A percentile compares a stretch with the other conserved stretches of the same genome.
phyloP scores from a whole-genome alignment of 768 basidiomycete species.

The Thelephora aurantiotincta region DNA sequence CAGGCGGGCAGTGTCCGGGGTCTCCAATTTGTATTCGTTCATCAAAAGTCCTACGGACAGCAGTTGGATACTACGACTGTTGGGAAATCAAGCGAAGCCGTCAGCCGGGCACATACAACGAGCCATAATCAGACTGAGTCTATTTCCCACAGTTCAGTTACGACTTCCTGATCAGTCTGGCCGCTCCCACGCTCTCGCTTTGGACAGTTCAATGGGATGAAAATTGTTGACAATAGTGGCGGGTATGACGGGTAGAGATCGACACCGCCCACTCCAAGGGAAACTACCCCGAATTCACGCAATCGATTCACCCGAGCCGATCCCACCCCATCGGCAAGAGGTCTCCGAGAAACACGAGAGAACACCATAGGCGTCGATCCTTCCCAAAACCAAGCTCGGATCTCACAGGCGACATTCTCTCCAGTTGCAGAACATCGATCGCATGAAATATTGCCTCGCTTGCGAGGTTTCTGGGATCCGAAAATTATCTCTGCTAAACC shows the following conservation, averaged over 20 bases:
- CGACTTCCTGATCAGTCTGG: background rate
- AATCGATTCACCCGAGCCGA: constrained; percentile 21
- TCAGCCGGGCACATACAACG: constrained; percentile 76
- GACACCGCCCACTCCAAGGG: constrained; percentile 95
- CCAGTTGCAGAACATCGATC: constrained; percentile 55
- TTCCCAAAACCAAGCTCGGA: constrained; percentile 69
- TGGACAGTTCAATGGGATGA: background rate
- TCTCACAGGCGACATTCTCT: constrained; percentile 86
- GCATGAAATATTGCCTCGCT: constrained; percentile 38
- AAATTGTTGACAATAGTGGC: constrained; percentile 21
- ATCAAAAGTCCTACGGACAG: no score
- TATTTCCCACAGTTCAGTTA: background rate
- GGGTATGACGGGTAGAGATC: constrained; percentile 70
- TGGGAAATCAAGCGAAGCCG: constrained; percentile 96
- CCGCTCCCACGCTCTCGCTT: constrained; percentile 1
- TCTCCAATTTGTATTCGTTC: no score
- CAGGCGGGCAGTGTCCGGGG: no score
- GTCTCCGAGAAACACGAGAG: constrained; percentile 20
- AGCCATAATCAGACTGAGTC: constrained; percentile 72
- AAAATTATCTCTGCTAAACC: no score
- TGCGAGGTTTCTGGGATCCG: no score
- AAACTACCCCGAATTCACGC: constrained; percentile 84
- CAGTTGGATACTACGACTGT: no score
- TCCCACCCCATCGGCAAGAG: constrained; percentile 13
- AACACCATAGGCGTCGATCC: constrained; percentile 50